Evolutionary conservation across 1,284 basidiomycete genomes (phyloP).

Genomic region (Chalciporus sp.): DNA sequence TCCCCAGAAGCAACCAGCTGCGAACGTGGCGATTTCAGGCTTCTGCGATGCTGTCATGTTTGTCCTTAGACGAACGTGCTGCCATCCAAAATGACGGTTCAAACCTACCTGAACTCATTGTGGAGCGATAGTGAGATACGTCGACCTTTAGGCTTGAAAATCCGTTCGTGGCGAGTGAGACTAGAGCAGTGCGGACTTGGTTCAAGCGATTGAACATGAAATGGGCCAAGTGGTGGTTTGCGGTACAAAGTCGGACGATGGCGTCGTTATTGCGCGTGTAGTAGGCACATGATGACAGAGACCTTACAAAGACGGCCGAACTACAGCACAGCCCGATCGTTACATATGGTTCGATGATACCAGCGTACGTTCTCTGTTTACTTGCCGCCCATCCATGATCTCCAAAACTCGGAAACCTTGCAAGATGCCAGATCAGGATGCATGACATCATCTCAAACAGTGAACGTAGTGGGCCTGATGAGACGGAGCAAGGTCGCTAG

Average conservation of each 20-base stretch:
- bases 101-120: constrained; percentile 29
- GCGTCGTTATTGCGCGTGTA: neutral
- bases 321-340: too few species aligned
- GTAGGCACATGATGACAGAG: neutral
- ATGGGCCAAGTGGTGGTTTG: neutral
- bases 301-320: too few species aligned
- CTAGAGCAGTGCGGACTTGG: constrained; percentile 19
- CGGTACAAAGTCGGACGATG: neutral
- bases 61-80: too few species aligned
- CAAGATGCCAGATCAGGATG: too few species aligned
- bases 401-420: too few species aligned
- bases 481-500: too few species aligned
- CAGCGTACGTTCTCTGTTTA: too few species aligned
- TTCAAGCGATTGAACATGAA: constrained; percentile 28
- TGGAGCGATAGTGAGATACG: constrained; percentile 29
- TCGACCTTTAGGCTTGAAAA: constrained; percentile 21
- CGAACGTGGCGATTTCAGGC: constrained; percentile 76
- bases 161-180: constrained; percentile 23
- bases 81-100: too few species aligned
- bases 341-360: too few species aligned
- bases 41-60: constrained; percentile 19
- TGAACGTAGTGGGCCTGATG: too few species aligned
- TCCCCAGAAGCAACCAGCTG: constrained; percentile 84
- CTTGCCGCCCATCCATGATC: too few species aligned
- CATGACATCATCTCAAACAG: too few species aligned